Conservation (phyloP, 2,329 filamentous ascomycete genomes). For the Metarhizium robertsii region DNA sequence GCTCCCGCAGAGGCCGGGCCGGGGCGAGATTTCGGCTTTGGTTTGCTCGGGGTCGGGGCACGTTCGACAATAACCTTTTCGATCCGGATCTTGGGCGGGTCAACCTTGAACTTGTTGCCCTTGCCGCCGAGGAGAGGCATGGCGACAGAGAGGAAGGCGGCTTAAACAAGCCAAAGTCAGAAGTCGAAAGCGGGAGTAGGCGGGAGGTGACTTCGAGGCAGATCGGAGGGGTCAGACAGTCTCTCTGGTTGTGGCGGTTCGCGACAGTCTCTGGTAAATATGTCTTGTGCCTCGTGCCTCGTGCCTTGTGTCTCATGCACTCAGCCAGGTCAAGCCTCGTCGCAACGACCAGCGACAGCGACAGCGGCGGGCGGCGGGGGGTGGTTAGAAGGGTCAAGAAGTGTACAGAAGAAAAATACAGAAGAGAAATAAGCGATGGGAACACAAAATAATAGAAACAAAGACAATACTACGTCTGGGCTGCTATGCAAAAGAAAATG, state of each 20-base stretch:
- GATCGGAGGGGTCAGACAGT: neutral
- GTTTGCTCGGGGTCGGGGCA: constrained; percentile 25
- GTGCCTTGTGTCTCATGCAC: neutral
- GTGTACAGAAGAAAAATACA: neutral
- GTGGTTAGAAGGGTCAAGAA: neutral
- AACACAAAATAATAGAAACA: neutral
- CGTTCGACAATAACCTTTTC: constrained; percentile 40
- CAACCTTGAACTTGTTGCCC: constrained; percentile 40
- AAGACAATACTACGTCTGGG: neutral
- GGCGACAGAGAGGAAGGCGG: constrained; percentile 3
- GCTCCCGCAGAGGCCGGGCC: constrained; percentile 12
- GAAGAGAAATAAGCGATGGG: neutral
- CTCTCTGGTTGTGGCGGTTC: neutral
- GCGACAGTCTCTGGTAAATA: neutral
- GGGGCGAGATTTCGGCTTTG: constrained; percentile 23
- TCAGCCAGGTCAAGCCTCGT: neutral
- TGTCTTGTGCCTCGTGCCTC: neutral
- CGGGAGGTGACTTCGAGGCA: neutral
- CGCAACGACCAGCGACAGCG: neutral
- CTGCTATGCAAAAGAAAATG: neutral
- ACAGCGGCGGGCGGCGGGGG: neutral
- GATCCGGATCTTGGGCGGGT: constrained; percentile 40
- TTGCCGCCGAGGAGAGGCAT: constrained; percentile 34
- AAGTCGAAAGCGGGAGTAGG: neutral
- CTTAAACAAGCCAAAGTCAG: neutral